Conservation (phyloP, 768 basidiomycete species). For the Serendipita indica region DNA sequence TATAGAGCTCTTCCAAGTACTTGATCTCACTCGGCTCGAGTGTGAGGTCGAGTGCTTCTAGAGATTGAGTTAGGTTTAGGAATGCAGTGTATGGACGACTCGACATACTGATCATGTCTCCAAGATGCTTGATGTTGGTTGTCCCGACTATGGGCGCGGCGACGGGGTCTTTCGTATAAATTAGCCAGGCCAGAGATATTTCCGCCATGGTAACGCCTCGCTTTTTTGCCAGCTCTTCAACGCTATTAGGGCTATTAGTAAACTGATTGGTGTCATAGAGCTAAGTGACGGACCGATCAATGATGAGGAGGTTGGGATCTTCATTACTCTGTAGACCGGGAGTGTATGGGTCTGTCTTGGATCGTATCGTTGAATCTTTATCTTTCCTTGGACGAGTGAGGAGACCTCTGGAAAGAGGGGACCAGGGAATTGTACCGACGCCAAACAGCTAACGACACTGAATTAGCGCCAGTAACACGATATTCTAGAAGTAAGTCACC, state of each 20-base stretch:
- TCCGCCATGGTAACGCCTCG: slow-evolving; percentile 30
- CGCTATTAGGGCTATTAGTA: slow-evolving; percentile 21
- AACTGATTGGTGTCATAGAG: slow-evolving; percentile 26
- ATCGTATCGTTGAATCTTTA: slow-evolving; percentile 9
- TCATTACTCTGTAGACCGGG: not conserved
- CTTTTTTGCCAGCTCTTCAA: slow-evolving; percentile 27
- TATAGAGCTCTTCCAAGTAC: slow-evolving; percentile 41
- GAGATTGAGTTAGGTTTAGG: slow-evolving; percentile 11
- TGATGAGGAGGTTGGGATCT: slow-evolving; percentile 11
- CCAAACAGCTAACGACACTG: slow-evolving; percentile 25
- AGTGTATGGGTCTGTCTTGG: not conserved
- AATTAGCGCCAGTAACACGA: not conserved
- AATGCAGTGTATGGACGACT: not conserved
- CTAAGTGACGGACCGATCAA: not conserved
- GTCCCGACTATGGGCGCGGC: slow-evolving; percentile 46
- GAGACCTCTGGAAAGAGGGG: slow-evolving; percentile 27
- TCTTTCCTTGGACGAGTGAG: slow-evolving; percentile 21
- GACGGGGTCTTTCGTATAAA: slow-evolving; percentile 24
- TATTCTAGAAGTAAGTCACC: not conserved
- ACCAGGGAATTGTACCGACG: slow-evolving; percentile 33
- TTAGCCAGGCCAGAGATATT: slow-evolving; percentile 29
- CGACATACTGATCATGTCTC: slow-evolving; percentile 35
- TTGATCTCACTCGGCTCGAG: slow-evolving; percentile 42
- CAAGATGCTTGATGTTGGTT: slow-evolving; percentile 35
- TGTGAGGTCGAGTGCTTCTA: slow-evolving; percentile 32